A percentile compares a stretch with the other conserved stretches of the same genome.
Evolutionary conservation across 176 grass and related monocot species (phyloP).

Genomic region (Hyparrhenia diplandra): DNA sequence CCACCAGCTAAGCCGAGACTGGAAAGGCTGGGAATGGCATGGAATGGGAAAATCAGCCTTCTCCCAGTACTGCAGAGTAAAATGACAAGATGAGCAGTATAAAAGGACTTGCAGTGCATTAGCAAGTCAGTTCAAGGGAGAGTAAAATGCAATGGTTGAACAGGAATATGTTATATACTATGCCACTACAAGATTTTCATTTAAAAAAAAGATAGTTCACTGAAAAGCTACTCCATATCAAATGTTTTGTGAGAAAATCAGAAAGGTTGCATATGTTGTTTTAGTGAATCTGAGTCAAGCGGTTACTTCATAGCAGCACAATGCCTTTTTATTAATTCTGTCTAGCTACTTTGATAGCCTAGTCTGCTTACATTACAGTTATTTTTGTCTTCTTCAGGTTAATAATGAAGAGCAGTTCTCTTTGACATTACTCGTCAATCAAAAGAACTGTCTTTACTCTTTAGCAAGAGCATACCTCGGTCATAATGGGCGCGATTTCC

Average conservation of each 20-base stretch:
- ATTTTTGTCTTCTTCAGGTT: neutral
- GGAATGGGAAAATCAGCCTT: slow-evolving; percentile 92
- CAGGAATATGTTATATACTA: slow-evolving; percentile 6
- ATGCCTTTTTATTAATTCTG: neutral
- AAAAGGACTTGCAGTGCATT: neutral
- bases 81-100: neutral
- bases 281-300: neutral
- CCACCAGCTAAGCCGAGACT: slow-evolving; percentile 62
- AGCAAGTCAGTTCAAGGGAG: slow-evolving; percentile 4
- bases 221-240: neutral
- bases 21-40: slow-evolving; percentile 70
- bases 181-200: neutral
- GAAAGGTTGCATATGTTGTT: neutral
- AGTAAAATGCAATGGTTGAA: neutral
- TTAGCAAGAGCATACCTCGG: slow-evolving; percentile 53
- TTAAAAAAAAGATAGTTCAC: neutral
- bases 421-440: neutral
- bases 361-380: neutral
- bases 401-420: neutral
- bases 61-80: slow-evolving; percentile 71
- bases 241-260: neutral
- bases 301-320: neutral
- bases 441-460: slow-evolving; percentile 13
- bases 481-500: slow-evolving; percentile 91
- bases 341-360: neutral